These are phyloP conservation scores for Dipodascus albidus DNA, from an alignment of 805 yeast genomes.

Conservation along the genomic window DNA sequence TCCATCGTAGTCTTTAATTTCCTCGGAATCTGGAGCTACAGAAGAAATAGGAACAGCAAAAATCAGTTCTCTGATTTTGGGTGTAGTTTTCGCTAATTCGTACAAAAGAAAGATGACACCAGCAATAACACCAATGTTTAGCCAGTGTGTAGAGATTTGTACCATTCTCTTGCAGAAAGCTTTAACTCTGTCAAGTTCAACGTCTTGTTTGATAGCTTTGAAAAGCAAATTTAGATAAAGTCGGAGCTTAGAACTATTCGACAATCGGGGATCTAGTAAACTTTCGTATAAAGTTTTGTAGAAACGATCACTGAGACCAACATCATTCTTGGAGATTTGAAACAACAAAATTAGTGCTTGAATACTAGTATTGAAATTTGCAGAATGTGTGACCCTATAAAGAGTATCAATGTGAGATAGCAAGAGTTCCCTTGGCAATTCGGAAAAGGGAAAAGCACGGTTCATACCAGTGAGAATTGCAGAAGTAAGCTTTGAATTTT, in stretches of 20 bases:
- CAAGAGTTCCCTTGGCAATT: constrained; percentile 51
- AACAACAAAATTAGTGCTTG: constrained; percentile 83
- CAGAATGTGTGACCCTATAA: constrained; percentile 83
- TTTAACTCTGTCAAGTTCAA: constrained; percentile 47
- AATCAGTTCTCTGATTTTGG: constrained; percentile 56
- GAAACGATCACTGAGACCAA: constrained; percentile 38
- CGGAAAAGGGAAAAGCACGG: constrained; percentile 89
- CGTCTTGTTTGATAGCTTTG: constrained; percentile 70
- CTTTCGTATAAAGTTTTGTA: constrained; percentile 86
- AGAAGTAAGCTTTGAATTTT: constrained; percentile 71
- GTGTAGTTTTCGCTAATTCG: constrained; percentile 46
- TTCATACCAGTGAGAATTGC: constrained; percentile 91
- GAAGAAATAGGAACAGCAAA: constrained; percentile 34
- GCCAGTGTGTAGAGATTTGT: constrained; percentile 78
- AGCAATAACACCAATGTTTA: constrained; percentile 75
- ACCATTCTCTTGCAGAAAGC: constrained; percentile 87
- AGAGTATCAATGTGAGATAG: constrained; percentile 71
- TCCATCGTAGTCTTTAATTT: constrained; percentile 50
- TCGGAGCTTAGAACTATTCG: constrained; percentile 84
- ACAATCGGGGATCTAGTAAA: constrained; percentile 70
- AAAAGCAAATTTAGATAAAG: constrained; percentile 78
- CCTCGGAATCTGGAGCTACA: constrained; percentile 31
- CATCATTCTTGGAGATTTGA: constrained; percentile 59
- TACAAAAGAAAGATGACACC: constrained; percentile 70
- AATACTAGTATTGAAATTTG: constrained; percentile 86